Base-by-base conservation (phyloP, 179 eudicot species). In the Monotropa hypopitys region DNA sequence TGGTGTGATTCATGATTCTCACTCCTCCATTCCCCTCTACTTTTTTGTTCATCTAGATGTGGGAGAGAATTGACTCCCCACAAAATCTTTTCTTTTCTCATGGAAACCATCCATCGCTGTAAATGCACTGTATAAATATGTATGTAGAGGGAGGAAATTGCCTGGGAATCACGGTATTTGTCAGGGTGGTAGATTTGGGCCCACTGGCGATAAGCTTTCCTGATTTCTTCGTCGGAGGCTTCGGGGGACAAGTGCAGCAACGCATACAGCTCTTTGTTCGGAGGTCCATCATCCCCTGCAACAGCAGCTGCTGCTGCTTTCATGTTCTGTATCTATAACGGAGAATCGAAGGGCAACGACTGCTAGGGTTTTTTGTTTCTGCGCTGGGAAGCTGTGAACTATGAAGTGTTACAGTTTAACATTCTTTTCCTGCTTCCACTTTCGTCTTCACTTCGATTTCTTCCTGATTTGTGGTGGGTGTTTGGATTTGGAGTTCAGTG, bases 161-260 rank as follows among this genome's bases (percentile, higher is more conserved):
- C 70, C 13, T 54, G 72, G 50, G 74, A 81, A 84, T 87, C 84
- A 82, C 91, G 99, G 78, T 88, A 88, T 81, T 95, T 95, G 78
- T 95, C 98, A 65, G 99, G 98, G 76, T 95, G 99, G 70, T 95
- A 95, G 47, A 95, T 80, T 86, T 91, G 97, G 76, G 99, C 99
- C 98, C 98, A 95, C 71, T 95, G 95, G 18, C 99, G 93, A 87
- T 95, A 95, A 23, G 98, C 91, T 83, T 87, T 93, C 59, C 97
- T 86, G 70, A 95, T 93, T 81, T 95, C 98, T 79, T 95, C 98
- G 50, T 91, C 95, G 1, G 98, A 86, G 57, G 98, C 97, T 83
- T 93, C 89, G 5, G 98, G 97, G 0, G 99, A 93, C 32, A 95
- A 77, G 81, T 95, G 86, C 35, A 95, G 92, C 62, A 95, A 81